These are phyloP conservation scores for Aphanomyces astaci DNA, from an alignment of 352 stramenopile species.

Conservation along the genomic window DNA sequence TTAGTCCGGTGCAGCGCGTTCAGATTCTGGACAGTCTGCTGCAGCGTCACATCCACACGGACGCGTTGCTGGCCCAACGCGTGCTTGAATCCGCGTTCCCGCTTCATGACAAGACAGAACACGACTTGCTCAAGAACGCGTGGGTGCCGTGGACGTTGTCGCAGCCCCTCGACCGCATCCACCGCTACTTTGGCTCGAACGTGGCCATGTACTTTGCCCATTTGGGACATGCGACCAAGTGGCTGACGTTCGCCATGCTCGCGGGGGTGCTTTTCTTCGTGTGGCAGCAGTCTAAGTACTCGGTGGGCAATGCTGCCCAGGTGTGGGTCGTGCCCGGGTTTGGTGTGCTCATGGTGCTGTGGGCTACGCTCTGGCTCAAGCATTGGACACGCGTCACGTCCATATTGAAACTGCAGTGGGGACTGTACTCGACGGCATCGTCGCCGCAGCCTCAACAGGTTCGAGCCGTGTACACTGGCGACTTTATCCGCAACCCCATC, in stretches of 20 bases:
- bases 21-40: slow-evolving; percentile 76
- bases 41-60: slow-evolving; percentile 55
- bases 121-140: slow-evolving; percentile 36
- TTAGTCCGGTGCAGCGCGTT: slow-evolving; percentile 64
- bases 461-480: slow-evolving; percentile 35
- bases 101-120: slow-evolving; percentile 47
- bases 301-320: slow-evolving; percentile 31
- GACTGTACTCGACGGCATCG: slow-evolving; percentile 57
- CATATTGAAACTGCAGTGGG: slow-evolving; percentile 76
- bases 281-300: slow-evolving; percentile 39
- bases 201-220: slow-evolving; percentile 97
- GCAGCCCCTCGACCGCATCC: slow-evolving; percentile 51
- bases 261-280: slow-evolving; percentile 71
- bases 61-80: slow-evolving; percentile 39
- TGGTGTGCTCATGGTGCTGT: slow-evolving; percentile 83
- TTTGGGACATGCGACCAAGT: slow-evolving; percentile 92
- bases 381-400: slow-evolving; percentile 84
- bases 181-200: slow-evolving; percentile 80
- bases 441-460: slow-evolving; percentile 61
- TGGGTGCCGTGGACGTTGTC: slow-evolving; percentile 58
- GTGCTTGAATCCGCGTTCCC: slow-evolving; percentile 54
- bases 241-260: slow-evolving; percentile 90
- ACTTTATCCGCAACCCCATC: slow-evolving; percentile 73
- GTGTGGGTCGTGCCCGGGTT: slow-evolving; percentile 42
- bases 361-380: slow-evolving; percentile 85